These are phyloP conservation scores for Candida chauliodis DNA, from an alignment of 805 yeast species.

Conservation along the genomic window DNA sequence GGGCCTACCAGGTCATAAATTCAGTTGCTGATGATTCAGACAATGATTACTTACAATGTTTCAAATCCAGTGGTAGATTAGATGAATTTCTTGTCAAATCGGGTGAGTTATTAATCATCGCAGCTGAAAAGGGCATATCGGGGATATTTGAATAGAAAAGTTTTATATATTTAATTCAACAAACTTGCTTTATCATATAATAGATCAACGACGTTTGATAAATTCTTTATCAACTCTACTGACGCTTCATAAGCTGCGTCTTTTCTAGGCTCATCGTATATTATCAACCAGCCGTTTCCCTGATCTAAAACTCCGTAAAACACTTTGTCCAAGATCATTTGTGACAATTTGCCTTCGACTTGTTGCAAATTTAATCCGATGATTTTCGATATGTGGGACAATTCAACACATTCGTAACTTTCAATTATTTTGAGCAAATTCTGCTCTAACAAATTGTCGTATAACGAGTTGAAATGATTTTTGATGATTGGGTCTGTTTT, in stretches of 20 bases:
- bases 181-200: constrained; percentile 91
- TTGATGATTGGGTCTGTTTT: constrained; percentile 85
- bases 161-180: constrained; percentile 47
- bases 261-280: constrained; percentile 82
- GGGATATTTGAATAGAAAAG: constrained; percentile 34
- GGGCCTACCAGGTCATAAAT: constrained; percentile 58
- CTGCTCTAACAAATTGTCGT: constrained; percentile 89
- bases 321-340: constrained; percentile 95
- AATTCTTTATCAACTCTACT: constrained; percentile 78
- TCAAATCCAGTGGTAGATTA: constrained; percentile 53
- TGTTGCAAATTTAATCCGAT: constrained; percentile 85
- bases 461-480: constrained; percentile 86
- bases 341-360: constrained; percentile 91
- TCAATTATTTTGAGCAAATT: constrained; percentile 92
- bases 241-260: constrained; percentile 89
- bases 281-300: constrained; percentile 95
- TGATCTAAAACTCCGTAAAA: constrained; percentile 96
- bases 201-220: constrained; percentile 84
- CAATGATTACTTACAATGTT: constrained; percentile 56
- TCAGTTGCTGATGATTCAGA: constrained; percentile 65
- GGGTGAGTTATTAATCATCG: constrained; percentile 56
- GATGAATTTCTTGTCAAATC: constrained; percentile 49
- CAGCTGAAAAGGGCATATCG: constrained; percentile 41
- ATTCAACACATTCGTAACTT: constrained; percentile 94
- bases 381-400: constrained; percentile 79